Evolutionary conservation across 805 yeast species (phyloP).

Genomic region (Myxozyma neotropica): DNA sequence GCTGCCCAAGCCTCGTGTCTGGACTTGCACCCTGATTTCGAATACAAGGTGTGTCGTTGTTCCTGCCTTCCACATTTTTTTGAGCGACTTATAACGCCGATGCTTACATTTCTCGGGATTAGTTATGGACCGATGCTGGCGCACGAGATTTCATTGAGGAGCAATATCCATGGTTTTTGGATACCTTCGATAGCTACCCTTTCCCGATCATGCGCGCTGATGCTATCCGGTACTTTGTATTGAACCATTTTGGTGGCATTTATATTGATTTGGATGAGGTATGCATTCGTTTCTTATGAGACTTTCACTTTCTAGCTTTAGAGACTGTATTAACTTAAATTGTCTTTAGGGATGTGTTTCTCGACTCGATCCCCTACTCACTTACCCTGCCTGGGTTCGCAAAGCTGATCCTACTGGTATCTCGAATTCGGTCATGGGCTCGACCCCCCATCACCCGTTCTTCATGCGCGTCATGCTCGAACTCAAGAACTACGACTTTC

Average conservation of each 20-base stretch:
- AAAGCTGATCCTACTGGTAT: slow-evolving; percentile 89
- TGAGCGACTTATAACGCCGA: not conserved
- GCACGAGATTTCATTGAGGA: slow-evolving; percentile 75
- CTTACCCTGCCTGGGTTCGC: slow-evolving; percentile 82
- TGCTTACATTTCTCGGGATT: not conserved
- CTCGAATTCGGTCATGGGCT: slow-evolving; percentile 90
- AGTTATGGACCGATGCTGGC: slow-evolving; percentile 85
- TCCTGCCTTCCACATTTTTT: not conserved
- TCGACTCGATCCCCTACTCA: slow-evolving; percentile 74
- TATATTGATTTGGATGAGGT: slow-evolving; percentile 84
- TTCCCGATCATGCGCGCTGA: slow-evolving; percentile 90
- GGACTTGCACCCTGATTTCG: slow-evolving; percentile 82
- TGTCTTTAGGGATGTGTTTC: slow-evolving; percentile 62
- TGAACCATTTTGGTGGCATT: slow-evolving; percentile 83
- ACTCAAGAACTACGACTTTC: slow-evolving; percentile 62
- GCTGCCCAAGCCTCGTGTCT: slow-evolving; percentile 75
- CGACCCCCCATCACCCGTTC: slow-evolving; percentile 85
- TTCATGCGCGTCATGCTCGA: slow-evolving; percentile 69
- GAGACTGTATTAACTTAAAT: not conserved
- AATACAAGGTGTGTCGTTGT: slow-evolving; percentile 50
- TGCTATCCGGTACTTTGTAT: slow-evolving; percentile 82
- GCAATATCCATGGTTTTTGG: slow-evolving; percentile 83
- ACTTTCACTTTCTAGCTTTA: too few relatives aligned
- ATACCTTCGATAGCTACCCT: slow-evolving; percentile 73
- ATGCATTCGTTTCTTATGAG: slow-evolving; percentile 4